Base-by-base conservation (phyloP, 805 yeast genomes). In the Kluyveromyces siamensis region DNA sequence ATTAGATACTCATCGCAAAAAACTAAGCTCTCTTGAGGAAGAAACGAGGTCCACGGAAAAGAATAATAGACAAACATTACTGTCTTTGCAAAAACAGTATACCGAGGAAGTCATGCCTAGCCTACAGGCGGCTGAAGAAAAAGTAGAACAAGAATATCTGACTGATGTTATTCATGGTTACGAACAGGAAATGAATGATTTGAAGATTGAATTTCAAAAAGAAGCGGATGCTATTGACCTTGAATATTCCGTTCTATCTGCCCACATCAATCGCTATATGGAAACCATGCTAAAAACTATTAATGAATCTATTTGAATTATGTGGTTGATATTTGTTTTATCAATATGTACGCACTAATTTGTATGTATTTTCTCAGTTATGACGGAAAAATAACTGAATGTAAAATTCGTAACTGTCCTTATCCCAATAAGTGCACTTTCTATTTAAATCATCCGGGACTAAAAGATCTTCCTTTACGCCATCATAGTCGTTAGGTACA, bases 391-490 rank as follows among this genome's bases (percentile, higher is more conserved):
- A 72, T 43, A 88, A 61, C 64, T 89, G 97, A 14, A 89, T 57
- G 58, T 79, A 86, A 56, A 79, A 86, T 51, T 78, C 83, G 50
- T 76, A 75, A 1, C 81, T 70, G 57, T 86, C 95, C 8, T 60
- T 62, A 62, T 89, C 95, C 83, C 86, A 89, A 61, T 72, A 75
- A 58, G 83, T 79, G 84, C 89, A 86, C 35, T 55, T 52, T 11
- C 52, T 45, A 37, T 65, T 65, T 8, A 64, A 45, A 5, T 56
- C 60, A 47, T 63, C 66, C 36, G 79, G 74, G 8, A 62, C 54
- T 11, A 43, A 13, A 11, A 38, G n/a, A 5, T 59, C 62, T 2
- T 47, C 48, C 9, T 68, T 68, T 14, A 66, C 71, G 8, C 35
- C 37, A 13, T 50, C 52, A 11, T 41, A 48, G n/a, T 52, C 41